A percentile compares a stretch with the other conserved stretches of the same genome.
These are phyloP conservation scores for Leishmania aethiopica DNA, from an alignment of 208 protist species.

Conservation along the genomic window DNA sequence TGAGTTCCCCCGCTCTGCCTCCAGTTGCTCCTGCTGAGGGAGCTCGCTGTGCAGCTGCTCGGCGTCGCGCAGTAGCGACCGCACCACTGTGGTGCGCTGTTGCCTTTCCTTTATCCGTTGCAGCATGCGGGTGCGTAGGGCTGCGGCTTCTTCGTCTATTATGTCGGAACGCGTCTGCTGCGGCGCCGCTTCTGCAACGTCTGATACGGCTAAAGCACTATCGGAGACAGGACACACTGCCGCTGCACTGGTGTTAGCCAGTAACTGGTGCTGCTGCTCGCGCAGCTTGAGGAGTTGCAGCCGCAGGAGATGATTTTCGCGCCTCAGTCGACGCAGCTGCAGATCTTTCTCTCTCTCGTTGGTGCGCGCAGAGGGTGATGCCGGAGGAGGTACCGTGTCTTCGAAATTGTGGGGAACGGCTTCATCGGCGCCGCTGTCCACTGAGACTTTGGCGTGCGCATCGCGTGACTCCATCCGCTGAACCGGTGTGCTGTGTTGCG, in stretches of 20 bases:
- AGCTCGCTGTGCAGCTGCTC: conserved; percentile 35
- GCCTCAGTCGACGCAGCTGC: conserved; percentile 28
- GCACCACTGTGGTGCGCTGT: conserved; percentile 31
- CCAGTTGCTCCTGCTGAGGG: not conserved
- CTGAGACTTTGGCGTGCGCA: not conserved
- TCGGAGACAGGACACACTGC: not conserved
- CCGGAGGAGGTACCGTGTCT: not conserved
- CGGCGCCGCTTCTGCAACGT: not conserved
- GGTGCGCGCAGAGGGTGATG: not conserved
- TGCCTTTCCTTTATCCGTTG: conserved; percentile 53
- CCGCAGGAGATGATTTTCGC: conserved; percentile 59
- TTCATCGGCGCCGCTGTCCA: not conserved
- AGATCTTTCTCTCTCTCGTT: conserved; percentile 5
- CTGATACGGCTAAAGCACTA: not conserved
- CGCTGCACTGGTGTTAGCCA: not conserved
- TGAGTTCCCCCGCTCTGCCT: not conserved
- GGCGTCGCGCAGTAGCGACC: conserved; percentile 36
- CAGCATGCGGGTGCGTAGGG: conserved; percentile 43
- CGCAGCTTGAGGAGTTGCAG: conserved; percentile 50
- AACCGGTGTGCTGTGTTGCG: not conserved
- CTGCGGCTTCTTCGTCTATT: conserved; percentile 17
- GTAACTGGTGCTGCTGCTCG: conserved; percentile 28
- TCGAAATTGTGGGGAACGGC: not conserved
- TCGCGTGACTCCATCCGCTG: conserved; percentile 3
- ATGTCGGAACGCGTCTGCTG: not conserved